Percentiles rank a stretch among this genome's conserved stretches.
Evolutionary conservation across 2,329 filamentous ascomycete genomes (phyloP).

Genomic region (Aspergillus bombycis): DNA sequence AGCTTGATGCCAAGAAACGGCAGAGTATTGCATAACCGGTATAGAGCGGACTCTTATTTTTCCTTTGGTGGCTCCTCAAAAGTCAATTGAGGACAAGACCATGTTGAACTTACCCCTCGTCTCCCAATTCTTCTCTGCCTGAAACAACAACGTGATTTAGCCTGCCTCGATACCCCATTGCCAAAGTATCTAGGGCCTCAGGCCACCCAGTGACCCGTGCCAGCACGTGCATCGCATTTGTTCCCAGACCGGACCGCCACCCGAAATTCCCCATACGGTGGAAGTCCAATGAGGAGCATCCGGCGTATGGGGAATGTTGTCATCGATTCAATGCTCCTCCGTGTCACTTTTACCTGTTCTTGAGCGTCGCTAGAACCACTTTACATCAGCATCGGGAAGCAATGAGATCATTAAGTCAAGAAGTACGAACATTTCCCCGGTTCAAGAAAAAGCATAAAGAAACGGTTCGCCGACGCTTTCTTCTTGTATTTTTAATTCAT

Average conservation of each 20-base stretch:
- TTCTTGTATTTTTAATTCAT: not conserved
- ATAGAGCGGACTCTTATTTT: not conserved
- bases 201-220: slow-evolving; percentile 19
- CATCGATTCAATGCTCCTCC: not conserved
- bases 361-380: no score
- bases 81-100: not conserved
- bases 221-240: slow-evolving; percentile 13
- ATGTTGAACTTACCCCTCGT: not conserved
- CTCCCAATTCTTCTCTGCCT: not conserved
- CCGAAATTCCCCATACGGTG: slow-evolving; percentile 5
- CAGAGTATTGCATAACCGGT: not conserved
- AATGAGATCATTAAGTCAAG: not conserved
- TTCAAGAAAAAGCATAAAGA: not conserved
- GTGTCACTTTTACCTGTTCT: not conserved
- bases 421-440: not conserved
- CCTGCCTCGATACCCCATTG: not conserved
- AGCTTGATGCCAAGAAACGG: slow-evolving; percentile 3
- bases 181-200: slow-evolving; percentile 8
- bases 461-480: not conserved
- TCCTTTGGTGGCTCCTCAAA: not conserved
- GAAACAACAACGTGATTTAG: not conserved
- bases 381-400: not conserved
- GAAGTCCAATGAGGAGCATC: not conserved
- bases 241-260: slow-evolving; percentile 8
- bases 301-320: not conserved